Percentiles rank a stretch among this genome's conserved stretches.
phyloP scores from a whole-genome alignment of 129 eudicot species.

The Gnaphalium uliginosum region DNA sequence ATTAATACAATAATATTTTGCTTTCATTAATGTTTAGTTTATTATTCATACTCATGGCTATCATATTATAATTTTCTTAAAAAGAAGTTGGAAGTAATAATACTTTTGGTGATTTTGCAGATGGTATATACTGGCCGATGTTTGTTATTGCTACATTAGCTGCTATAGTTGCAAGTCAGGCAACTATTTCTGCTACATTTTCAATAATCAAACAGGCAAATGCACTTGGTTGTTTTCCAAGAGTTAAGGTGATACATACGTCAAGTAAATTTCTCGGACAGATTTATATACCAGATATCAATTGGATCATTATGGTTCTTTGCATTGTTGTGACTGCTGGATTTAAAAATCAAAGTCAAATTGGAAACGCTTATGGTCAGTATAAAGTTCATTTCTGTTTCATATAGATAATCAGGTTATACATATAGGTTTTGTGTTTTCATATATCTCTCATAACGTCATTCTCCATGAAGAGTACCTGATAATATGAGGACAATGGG shows the following conservation, averaged over 20 bases:
- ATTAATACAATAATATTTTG: background rate
- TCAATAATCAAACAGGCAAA: constrained; percentile 85
- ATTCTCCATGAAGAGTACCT: background rate
- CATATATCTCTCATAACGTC: background rate
- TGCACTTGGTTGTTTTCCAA: constrained; percentile 93
- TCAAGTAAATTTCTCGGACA: constrained; percentile 87
- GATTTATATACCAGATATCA: constrained; percentile 86
- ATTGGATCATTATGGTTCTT: constrained; percentile 94
- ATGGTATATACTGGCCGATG: constrained; percentile 82
- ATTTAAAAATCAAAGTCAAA: constrained; percentile 75
- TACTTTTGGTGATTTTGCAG: constrained; percentile 44
- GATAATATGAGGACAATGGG: background rate
- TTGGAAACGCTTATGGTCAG: constrained; percentile 94
- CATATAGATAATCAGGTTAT: background rate
- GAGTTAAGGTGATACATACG: constrained; percentile 89
- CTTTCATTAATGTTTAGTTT: too few species aligned
- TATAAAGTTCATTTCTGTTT: constrained; percentile 9
- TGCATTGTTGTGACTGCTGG: constrained; percentile 91
- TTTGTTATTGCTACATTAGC: constrained; percentile 81
- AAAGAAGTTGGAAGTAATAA: background rate
- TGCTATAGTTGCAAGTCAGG: constrained; percentile 94
- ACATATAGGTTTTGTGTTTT: background rate
- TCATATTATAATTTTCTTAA: background rate
- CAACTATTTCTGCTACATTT: constrained; percentile 90
- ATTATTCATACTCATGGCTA: background rate